Evolutionary conservation across 352 stramenopile species (phyloP).

Genomic region (Globisporangium camurandrum): DNA sequence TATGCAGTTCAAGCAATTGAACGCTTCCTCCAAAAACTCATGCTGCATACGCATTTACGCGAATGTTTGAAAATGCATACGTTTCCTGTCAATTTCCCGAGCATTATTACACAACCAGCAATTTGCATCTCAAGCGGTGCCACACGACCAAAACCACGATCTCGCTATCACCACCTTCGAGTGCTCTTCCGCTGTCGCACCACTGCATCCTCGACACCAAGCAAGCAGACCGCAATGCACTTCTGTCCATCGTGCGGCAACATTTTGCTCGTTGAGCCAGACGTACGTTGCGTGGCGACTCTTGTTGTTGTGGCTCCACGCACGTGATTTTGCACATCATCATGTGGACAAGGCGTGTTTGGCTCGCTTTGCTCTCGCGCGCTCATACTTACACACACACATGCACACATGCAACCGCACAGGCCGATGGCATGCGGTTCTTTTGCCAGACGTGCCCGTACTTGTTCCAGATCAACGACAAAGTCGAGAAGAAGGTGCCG

Average conservation of each 20-base stretch:
- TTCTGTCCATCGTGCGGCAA: conserved; percentile 89
- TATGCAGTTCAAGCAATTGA: too few species aligned
- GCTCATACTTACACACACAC: neutral
- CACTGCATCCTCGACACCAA: too few species aligned
- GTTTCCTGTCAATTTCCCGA: too few species aligned
- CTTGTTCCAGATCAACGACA: conserved; percentile 83
- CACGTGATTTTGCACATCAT: neutral
- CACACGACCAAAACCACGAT: too few species aligned
- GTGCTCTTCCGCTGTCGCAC: too few species aligned
- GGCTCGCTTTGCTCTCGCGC: conserved; percentile 1
- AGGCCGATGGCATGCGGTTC: conserved; percentile 86
- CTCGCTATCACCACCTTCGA: neutral
- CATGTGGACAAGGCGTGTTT: conserved; percentile 3
- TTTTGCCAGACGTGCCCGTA: conserved; percentile 88
- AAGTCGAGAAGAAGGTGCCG: conserved; percentile 85
- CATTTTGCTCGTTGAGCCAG: conserved; percentile 85
- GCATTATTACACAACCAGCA: too few species aligned
- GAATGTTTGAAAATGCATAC: too few species aligned
- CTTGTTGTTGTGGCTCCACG: too few species aligned
- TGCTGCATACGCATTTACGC: too few species aligned
- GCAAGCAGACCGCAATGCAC: conserved; percentile 68
- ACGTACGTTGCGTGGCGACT: too few species aligned
- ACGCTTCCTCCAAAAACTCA: too few species aligned
- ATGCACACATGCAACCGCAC: conserved; percentile 2
- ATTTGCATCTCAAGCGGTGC: too few species aligned